phyloP scores from a whole-genome alignment of 805 yeast species.

The Pichia rugopelliculosa region DNA sequence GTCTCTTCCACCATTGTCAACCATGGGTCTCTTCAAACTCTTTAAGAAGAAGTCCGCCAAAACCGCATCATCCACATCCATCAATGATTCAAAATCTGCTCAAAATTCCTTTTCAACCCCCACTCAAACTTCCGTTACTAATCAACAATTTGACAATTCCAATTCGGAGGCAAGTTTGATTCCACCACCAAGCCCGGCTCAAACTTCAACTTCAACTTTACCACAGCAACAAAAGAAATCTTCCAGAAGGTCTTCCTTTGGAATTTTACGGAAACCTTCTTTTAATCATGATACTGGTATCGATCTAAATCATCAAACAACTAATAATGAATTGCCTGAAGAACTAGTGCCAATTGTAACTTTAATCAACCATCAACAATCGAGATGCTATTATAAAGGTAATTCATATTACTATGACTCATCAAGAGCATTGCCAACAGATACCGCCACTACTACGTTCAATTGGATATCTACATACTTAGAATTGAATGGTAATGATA shows the following conservation, averaged over 20 bases:
- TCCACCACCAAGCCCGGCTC: neutral
- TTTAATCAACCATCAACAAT: conserved; percentile 60
- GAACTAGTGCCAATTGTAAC: conserved; percentile 70
- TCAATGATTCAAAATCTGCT: neutral
- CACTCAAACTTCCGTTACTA: neutral
- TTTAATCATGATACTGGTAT: neutral
- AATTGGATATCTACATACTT: conserved; percentile 24
- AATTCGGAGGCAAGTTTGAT: neutral
- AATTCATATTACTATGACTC: conserved; percentile 5
- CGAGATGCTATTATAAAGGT: conserved; percentile 43
- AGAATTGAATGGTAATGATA: conserved; percentile 43
- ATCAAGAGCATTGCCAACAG: neutral
- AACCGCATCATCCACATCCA: neutral
- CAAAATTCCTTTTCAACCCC: neutral
- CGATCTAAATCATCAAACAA: neutral
- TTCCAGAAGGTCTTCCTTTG: conserved; percentile 1
- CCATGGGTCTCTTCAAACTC: conserved; percentile 1
- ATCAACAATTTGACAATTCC: neutral
- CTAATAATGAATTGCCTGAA: conserved; percentile 35
- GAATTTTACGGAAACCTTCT: conserved; percentile 3
- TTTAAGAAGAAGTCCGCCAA: conserved; percentile 3
- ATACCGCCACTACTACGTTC: neutral
- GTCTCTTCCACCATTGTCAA: neutral
- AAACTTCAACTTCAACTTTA: neutral
- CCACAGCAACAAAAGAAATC: neutral